phyloP scores from a whole-genome alignment of 768 basidiomycete genomes.

The Arthromyces matolae region DNA sequence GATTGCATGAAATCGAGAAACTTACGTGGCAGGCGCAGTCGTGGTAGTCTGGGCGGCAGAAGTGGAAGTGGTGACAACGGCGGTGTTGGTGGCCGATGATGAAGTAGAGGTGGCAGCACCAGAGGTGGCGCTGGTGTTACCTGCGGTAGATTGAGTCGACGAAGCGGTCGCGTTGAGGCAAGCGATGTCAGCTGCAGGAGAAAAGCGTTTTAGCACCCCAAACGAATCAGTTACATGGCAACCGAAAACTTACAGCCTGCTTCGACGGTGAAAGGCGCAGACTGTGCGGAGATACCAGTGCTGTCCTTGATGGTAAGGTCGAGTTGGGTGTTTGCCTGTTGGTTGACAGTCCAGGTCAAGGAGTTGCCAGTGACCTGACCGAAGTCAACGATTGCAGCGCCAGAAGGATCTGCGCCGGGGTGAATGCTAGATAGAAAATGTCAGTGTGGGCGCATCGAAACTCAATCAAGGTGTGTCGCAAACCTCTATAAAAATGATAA shows the following conservation, averaged over 20 bases:
- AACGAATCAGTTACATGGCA: background rate
- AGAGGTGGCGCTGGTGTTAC: conserved; percentile 8
- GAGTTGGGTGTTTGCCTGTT: conserved; percentile 42
- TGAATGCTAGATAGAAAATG: conserved; percentile 41
- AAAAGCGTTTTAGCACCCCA: no score
- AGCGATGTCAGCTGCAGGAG: conserved; percentile 28
- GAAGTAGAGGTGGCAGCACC: conserved; percentile 16
- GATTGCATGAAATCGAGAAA: background rate
- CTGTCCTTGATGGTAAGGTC: conserved; percentile 60
- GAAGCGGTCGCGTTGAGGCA: conserved; percentile 39
- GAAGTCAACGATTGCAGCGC: conserved; percentile 44
- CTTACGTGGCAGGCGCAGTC: conserved; percentile 8
- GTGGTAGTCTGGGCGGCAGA: conserved; percentile 9
- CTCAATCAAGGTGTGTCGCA: background rate
- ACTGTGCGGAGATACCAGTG: conserved; percentile 46
- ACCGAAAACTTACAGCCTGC: conserved; percentile 42
- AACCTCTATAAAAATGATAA: conserved; percentile 36
- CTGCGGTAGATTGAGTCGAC: conserved; percentile 15
- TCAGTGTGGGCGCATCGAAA: background rate
- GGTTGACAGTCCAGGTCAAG: conserved; percentile 55
- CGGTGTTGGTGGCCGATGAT: conserved; percentile 8
- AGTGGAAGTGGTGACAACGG: conserved; percentile 11
- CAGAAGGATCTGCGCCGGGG: conserved; percentile 44
- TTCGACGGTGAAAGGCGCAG: conserved; percentile 49
- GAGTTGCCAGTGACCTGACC: conserved; percentile 34